Conservation (phyloP, 179 eudicot genomes). For the Nepenthes alata region DNA sequence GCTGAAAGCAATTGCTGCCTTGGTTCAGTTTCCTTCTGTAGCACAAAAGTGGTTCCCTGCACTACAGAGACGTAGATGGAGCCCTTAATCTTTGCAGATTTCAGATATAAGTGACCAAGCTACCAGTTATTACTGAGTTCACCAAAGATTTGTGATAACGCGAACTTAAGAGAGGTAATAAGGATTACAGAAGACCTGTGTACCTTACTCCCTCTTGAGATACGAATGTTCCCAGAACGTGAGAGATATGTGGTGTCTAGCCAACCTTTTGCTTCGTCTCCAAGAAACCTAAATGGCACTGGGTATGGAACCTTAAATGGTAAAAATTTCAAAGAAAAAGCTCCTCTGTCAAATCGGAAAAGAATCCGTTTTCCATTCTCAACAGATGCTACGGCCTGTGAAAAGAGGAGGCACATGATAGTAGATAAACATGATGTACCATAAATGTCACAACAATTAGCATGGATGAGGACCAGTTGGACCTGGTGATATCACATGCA, state of each 20-base stretch:
- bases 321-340: conserved; percentile 78
- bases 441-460: no score
- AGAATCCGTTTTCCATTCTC: conserved; percentile 71
- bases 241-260: conserved; percentile 96
- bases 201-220: conserved; percentile 98
- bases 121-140: background rate
- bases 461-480: no score
- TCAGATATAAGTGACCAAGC: background rate
- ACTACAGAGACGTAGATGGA: conserved; percentile 44
- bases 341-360: conserved; percentile 92
- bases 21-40: conserved; percentile 73
- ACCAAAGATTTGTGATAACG: no score
- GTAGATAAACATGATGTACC: no score
- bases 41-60: conserved; percentile 99
- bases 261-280: conserved; percentile 99
- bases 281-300: conserved; percentile 88
- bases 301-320: conserved; percentile 98
- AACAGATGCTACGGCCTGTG: conserved; percentile 75
- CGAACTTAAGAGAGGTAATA: background rate
- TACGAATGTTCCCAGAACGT: conserved; percentile 72
- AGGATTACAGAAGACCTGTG: conserved; percentile 3
- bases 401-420: background rate
- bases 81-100: conserved; percentile 23
- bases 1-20: conserved; percentile 75
- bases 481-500: no score